Conservation (phyloP, 2,329 filamentous ascomycete genomes). For the Colletotrichum echinochloae region DNA sequence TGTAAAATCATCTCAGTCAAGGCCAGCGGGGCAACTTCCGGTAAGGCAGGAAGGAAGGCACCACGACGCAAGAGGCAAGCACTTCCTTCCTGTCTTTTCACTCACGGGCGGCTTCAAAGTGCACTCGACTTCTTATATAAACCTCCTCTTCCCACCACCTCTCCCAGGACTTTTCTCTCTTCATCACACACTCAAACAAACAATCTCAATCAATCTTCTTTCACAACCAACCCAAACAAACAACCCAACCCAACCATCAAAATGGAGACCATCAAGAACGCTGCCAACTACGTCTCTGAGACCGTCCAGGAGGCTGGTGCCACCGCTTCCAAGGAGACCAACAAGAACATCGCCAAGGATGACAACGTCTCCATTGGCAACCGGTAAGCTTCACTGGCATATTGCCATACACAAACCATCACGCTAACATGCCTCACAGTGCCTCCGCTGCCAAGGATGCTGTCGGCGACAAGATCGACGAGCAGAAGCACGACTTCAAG, state of each 20-base stretch:
- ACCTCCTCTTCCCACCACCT: conserved; percentile 40
- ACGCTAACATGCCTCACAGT: conserved; percentile 50
- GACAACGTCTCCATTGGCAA: conserved; percentile 63
- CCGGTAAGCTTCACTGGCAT: conserved; percentile 58
- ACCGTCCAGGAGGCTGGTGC: conserved; percentile 67
- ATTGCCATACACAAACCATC: not conserved
- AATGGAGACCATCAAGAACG: conserved; percentile 70
- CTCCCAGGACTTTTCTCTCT: conserved; percentile 8
- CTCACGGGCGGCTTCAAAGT: conserved; percentile 21
- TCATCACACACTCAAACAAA: conserved; percentile 43
- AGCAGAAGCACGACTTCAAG: conserved; percentile 55
- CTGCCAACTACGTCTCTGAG: conserved; percentile 77
- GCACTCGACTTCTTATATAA: conserved; percentile 44
- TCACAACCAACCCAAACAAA: conserved; percentile 43
- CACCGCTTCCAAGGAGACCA: conserved; percentile 74
- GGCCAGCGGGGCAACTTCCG: conserved; percentile 32
- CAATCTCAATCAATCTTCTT: conserved; percentile 44
- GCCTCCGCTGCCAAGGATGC: conserved; percentile 63
- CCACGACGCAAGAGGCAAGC: conserved; percentile 24
- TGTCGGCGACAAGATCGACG: conserved; percentile 58
- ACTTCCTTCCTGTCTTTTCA: conserved; percentile 20
- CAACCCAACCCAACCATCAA: conserved; percentile 47
- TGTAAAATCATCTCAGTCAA: conserved; percentile 10
- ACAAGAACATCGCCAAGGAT: conserved; percentile 77
- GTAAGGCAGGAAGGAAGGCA: conserved; percentile 23